Conservation (phyloP, 805 yeast genomes). For the Saccharomycopsis guyanensis region DNA sequence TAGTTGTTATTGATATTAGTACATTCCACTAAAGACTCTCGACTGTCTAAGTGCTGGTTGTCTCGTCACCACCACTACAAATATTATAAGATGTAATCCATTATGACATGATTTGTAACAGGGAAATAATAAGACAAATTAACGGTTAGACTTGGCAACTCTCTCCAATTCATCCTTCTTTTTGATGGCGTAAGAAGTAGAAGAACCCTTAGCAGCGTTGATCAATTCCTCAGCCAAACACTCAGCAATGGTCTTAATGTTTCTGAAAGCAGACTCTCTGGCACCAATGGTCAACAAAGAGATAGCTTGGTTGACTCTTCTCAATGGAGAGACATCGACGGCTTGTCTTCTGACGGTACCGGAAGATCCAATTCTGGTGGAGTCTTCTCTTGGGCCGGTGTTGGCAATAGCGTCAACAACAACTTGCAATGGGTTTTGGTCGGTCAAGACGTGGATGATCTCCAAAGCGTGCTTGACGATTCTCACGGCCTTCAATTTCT, state of each 20-base stretch:
- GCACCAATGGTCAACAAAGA: conserved; percentile 98
- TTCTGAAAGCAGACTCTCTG: conserved; percentile 99
- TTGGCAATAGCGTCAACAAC: conserved; percentile 98
- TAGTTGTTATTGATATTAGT: too few species aligned
- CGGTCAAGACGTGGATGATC: conserved; percentile 94
- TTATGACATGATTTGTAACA: neutral
- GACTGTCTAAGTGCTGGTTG: too few species aligned
- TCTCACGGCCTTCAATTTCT: conserved; percentile 99
- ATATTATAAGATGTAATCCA: conserved; percentile 1
- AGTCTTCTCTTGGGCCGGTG: conserved; percentile 99
- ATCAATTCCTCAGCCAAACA: conserved; percentile 99
- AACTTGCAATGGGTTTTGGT: conserved; percentile 99
- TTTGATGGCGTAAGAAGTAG: conserved; percentile 99
- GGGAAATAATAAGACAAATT: conserved; percentile 30
- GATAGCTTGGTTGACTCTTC: conserved; percentile 99
- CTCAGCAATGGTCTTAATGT: conserved; percentile 99
- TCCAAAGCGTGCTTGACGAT: conserved; percentile 99
- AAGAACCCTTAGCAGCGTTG: conserved; percentile 99
- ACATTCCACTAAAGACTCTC: too few species aligned
- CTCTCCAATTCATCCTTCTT: conserved; percentile 99
- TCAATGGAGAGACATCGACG: conserved; percentile 99
- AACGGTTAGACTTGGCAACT: conserved; percentile 99
- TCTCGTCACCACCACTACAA: neutral
- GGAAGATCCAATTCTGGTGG: conserved; percentile 99
- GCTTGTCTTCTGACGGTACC: conserved; percentile 99